Evolutionary conservation across 2,329 filamentous ascomycete species (phyloP), one percentile per base, ranked within the genome.

Genomic region (Hortaea sp.): DNA sequence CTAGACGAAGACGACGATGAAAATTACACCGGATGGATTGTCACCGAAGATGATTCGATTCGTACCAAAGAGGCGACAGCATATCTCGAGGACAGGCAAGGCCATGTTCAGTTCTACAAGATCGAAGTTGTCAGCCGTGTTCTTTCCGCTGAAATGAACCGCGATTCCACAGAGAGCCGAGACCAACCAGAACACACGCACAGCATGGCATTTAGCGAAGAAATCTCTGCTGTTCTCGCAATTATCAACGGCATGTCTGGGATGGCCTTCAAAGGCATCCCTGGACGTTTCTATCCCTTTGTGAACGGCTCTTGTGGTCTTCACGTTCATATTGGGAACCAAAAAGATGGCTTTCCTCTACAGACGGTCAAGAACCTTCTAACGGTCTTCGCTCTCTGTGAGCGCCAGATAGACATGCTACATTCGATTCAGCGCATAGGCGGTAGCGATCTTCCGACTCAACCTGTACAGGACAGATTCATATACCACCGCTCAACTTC

Each of bases 271-370:
- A 49, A 48, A 10, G 30, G 13, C 6, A 38, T 28, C 11, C 13
- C 6, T 29, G 42, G 10, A 57, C 57, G 42, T 46, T 55, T 5
- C 32, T 62, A 6, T 41, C 29, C 43, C 38, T 34, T 52, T n/a
- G 44, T 47, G 37, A 62, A 63, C 43, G 27, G 45, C 4, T 49
- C 43, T 2, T 53, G 51, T 28, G 61, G 58, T 0, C 30, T 62
- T 1, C 62, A 66, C 41, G 53, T 65, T 12, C 62, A 66, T 43
- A 50, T 66, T 27, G 60, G 61, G 4, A 56, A 61, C 28, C 54
- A 51, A 1, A 35, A 29, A n/a, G 29, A 49, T 4, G 53, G 54
- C 0, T 63, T 63, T 34, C 44, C 43, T 5, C 37, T 58, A 9
- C 29, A 44, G 6, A 53, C 53, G 1, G 34, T 66, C n/a, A 55